Base-by-base conservation (phyloP, 306 rosid species). In the Vigna unguiculata region DNA sequence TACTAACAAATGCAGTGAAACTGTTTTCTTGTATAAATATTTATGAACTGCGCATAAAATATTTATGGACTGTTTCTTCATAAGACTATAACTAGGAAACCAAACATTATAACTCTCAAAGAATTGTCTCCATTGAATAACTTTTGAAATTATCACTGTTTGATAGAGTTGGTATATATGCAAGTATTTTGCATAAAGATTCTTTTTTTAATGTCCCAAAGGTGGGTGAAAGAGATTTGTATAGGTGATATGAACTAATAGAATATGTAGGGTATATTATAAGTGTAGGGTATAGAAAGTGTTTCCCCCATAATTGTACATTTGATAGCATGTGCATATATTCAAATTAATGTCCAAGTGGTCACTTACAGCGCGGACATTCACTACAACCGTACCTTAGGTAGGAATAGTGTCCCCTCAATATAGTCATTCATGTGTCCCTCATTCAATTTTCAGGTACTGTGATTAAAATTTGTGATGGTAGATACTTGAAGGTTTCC, bases 361-460 rank as follows among this genome's bases (percentile, higher is more conserved):
- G 48, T 38, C 43, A 7, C 6, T 60, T 30, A 60, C 66, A 49
- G 47, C 76, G 15, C 40, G 34, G 41, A 25, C 36, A 32, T 62
- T 60, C 78, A 46, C 47, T 17, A 24, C 71, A 43, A 74, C 48
- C 51, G 19, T 64, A 14, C 25, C 80, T 22, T 68, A 46, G 25
- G 58, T 48, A 47, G 74, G 60, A 36, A 70, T 32, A 24, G 6
- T 14, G 17, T 54, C 20, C 20, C 13, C 30, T 19, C 19, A 19
- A 32, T 6, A 46, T 6, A 46, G 8, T 52, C 4, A 8, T 20
- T 13, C 63, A 52, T 52, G 48, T 32, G 62, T 17, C 57, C 63
- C 48, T 71, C 51, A 20, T 52, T 30, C 46, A 71, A 71, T 70
- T 49, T 28, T 69, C 21, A 21, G n/a, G 54, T 58, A n/a, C 43